A percentile compares a stretch with the other conserved stretches of the same genome.
Evolutionary conservation across 2,329 filamentous ascomycete species (phyloP).

Genomic region (Ceratocystis cubensis): DNA sequence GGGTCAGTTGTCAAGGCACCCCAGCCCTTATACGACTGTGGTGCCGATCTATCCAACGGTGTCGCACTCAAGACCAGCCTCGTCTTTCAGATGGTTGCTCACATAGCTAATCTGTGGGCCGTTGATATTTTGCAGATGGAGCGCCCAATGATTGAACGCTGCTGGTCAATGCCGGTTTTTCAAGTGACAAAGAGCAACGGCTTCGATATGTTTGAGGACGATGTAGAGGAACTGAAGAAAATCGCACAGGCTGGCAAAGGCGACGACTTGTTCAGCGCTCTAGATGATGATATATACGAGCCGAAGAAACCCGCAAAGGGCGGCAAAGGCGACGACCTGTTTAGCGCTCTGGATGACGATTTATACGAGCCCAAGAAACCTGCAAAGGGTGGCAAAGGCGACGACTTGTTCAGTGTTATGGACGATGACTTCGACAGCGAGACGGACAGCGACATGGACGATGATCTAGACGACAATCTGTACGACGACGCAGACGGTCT

Average conservation of each 20-base stretch:
- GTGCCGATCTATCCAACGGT: conserved; percentile 21
- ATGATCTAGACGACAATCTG: background rate
- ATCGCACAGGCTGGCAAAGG: too few species aligned
- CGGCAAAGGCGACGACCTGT: background rate
- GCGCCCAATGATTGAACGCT: conserved; percentile 19
- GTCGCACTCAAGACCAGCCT: conserved; percentile 25
- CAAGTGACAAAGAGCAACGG: background rate
- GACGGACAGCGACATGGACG: background rate
- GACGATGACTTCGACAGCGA: background rate
- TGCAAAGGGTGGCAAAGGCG: too few species aligned
- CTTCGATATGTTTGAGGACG: background rate
- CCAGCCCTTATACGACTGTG: conserved; percentile 15
- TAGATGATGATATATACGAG: background rate
- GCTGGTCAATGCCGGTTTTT: conserved; percentile 2
- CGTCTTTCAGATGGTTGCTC: conserved; percentile 25
- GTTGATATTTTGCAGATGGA: conserved; percentile 23
- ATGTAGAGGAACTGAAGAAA: too few species aligned
- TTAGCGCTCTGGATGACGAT: background rate
- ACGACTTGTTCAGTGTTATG: background rate
- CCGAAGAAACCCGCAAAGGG: too few species aligned
- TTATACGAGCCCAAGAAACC: too few species aligned
- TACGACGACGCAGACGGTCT: too few species aligned
- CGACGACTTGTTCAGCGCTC: background rate
- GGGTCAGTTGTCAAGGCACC: background rate
- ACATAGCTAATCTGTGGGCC: conserved; percentile 26